Conservation (phyloP, 306 rosid genomes). For the Vicia villosa region DNA sequence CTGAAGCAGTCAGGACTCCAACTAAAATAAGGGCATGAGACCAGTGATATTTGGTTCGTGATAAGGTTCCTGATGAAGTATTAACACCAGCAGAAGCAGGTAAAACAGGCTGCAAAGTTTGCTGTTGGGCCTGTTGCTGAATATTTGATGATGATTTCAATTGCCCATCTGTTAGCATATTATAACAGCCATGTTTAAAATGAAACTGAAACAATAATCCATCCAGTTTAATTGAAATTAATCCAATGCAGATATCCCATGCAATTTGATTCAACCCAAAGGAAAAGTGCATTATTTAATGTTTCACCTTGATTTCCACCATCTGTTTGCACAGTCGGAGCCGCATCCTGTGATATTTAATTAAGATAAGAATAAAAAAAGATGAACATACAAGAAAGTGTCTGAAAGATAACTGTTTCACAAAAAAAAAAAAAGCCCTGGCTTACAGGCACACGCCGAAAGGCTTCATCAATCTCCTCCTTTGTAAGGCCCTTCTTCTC, state of each 20-base stretch:
- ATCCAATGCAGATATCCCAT: conserved; percentile 9
- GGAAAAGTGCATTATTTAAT: conserved; percentile 20
- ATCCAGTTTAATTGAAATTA: conserved; percentile 29
- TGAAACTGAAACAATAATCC: conserved; percentile 11
- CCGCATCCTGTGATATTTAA: conserved; percentile 63
- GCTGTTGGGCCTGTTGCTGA: conserved; percentile 57
- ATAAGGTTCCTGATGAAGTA: conserved; percentile 46
- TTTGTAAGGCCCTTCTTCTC: conserved; percentile 93
- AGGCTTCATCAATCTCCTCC: conserved; percentile 99
- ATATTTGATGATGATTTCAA: conserved; percentile 47
- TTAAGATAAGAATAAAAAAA: conserved; percentile 20
- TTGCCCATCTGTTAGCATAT: conserved; percentile 56
- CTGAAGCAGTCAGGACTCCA: conserved; percentile 80
- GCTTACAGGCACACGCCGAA: conserved; percentile 87
- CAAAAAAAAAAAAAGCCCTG: conserved; percentile 5
- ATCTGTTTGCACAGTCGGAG: conserved; percentile 63
- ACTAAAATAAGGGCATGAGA: conserved; percentile 71
- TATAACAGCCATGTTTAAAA: conserved; percentile 33
- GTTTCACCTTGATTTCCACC: conserved; percentile 68
- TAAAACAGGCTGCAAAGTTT: conserved; percentile 59
- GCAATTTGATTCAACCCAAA: conserved; percentile 28
- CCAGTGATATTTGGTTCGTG: conserved; percentile 76
- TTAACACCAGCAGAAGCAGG: conserved; percentile 48
- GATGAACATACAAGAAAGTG: conserved; percentile 24
- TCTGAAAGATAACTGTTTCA: not conserved